These are phyloP conservation scores for Pascua guehoae DNA, from an alignment of 1,284 basidiomycete species.

Conservation along the genomic window DNA sequence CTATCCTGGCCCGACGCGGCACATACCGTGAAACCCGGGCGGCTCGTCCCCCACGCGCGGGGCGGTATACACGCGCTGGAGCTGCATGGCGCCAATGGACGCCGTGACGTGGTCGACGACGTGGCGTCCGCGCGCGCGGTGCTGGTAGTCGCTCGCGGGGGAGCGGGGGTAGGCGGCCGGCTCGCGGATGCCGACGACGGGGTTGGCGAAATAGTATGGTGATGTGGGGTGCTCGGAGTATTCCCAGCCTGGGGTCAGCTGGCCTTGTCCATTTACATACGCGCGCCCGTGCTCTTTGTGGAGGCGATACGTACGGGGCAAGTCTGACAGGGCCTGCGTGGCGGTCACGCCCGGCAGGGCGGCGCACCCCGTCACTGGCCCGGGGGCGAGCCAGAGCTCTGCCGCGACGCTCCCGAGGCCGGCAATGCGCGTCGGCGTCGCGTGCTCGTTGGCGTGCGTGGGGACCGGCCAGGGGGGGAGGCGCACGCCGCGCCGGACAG, in stretches of 20 bases:
- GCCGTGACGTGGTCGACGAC: constrained; percentile 21
- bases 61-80: background rate
- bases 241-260: background rate
- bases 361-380: constrained; percentile 24
- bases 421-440: constrained; percentile 12
- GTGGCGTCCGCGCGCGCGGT: constrained; percentile 1
- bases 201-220: background rate
- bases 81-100: background rate
- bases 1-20: too few relatives aligned
- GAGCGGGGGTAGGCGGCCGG: constrained; percentile 9
- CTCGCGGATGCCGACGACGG: constrained; percentile 8
- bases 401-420: background rate
- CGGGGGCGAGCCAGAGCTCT: constrained; percentile 14
- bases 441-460: constrained; percentile 24
- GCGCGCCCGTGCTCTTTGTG: background rate
- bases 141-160: constrained; percentile 19
- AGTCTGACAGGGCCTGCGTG: constrained; percentile 20
- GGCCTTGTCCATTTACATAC: background rate
- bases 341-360: constrained; percentile 28
- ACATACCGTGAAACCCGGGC: background rate
- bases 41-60: background rate
- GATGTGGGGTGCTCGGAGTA: background rate
- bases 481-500: constrained; percentile 20
- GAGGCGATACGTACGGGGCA: constrained; percentile 21
- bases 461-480: constrained; percentile 29